Evolutionary conservation across 2,329 filamentous ascomycete species (phyloP), one percentile per base, ranked within the genome.

Genomic region (Fusarium scirpi): DNA sequence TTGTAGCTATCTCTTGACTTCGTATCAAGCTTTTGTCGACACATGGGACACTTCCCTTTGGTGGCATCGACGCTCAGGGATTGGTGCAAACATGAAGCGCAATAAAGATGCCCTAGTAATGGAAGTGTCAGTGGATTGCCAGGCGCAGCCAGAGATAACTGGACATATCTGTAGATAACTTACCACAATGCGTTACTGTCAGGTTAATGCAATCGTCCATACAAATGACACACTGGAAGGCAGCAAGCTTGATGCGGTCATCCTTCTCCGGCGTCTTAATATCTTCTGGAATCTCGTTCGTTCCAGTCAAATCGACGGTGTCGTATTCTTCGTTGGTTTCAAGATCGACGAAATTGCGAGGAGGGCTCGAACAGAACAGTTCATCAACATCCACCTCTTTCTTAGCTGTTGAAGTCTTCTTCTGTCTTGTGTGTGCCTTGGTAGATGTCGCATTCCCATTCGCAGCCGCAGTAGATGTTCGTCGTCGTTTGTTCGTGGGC

Each of bases 151-250:
- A 32, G 24, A 47, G 15, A 41, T 46, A 45, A 40, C 22, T 25
- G 16, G 16, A 58, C 20, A 34, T 9, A 52, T 24, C n/a, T n/a
- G 18, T 29, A 18, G 41, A 40, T 55, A 18, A 81, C 87, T 69
- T 87, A 91, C 89, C 89, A 78, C 89, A 91, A 77, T 90, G 87
- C 5, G 89, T 91, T 47, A 90, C 85, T 2, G 88, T 90, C 65
- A 91, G 73, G 29, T 83, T 81, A 3, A 84, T 85, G 27, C 83
- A 85, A 65, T 88, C 83, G 65, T 91, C 89, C 87, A 91, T 89
- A 78, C 89, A 91, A 62, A 91, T 91, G 45, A 89, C 87, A 67
- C 89, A 91, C 77, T 91, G 87, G 49, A 90, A 89, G 6, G 82
- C 81, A 46, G 83, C 81, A 18, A 91, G 77, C 76, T 86, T 88